Evolutionary conservation across 192 early-diverging fungal species (phyloP), one percentile per base, ranked within the genome.

Genomic region (Coemansia sp.): DNA sequence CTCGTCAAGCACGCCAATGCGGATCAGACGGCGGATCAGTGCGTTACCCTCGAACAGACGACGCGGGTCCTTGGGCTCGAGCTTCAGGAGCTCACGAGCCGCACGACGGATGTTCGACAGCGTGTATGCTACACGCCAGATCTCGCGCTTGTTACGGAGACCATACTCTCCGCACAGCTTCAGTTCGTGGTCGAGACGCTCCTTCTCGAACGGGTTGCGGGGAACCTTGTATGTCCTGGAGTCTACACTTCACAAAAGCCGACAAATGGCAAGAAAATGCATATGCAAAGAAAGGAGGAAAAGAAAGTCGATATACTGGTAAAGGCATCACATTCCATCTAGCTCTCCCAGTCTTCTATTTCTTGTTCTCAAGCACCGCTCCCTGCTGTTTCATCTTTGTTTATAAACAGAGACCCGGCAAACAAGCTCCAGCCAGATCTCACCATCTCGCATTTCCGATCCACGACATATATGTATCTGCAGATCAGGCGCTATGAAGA

Each of bases 41-140:
- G 96, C 97, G 85, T 99, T 99, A 87, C 97, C 97, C 88, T 98
- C 97, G 79, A 98, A 99, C 67, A 98, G 90, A 86, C 97, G 95
- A 68, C 92, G 90, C 73, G 97, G 92, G 85, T 97, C 94, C 90
- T 97, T 97, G 77, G 89, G 90, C 64, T 96, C 94, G 63, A 98
- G 87, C 64, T 93, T 98, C 72, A 99, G 88, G 68, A 99, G 92
- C 87, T 99, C 96, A 97, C 97, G 95, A 72, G 97, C 97, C 68
- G 97, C 97, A 98, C 97, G 97, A 89, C 97, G 97, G 77, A 99
- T 96, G 87, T 98, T 96, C 86, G 97, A 99, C 71, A 99, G 90
- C 73, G 93, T 93, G 85, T 89, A 91, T 72, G 92, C 94, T 61
- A 99, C 92, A 80, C 97, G 90, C 92, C 92, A 99, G 88, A 99